phyloP scores from a whole-genome alignment of 2,329 filamentous ascomycete species.

The Xylaria sp. region DNA sequence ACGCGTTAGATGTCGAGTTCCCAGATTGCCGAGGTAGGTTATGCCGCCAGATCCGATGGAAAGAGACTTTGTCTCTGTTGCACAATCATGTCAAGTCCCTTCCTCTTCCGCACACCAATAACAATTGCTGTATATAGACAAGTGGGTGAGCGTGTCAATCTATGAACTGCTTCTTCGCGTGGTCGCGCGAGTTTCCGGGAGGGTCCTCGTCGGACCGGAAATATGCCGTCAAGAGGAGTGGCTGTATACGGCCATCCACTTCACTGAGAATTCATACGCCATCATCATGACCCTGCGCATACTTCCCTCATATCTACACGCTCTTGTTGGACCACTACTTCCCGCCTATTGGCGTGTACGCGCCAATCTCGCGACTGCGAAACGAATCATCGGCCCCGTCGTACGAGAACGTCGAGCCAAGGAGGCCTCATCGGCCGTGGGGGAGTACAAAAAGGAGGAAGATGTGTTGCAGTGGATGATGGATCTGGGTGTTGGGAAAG shows the following conservation, averaged over 20 bases:
- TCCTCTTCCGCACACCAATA: background rate
- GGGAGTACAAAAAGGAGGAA: background rate
- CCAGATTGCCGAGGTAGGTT: slow-evolving; percentile 3
- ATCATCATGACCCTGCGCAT: background rate
- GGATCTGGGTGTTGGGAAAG: background rate
- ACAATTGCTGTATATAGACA: background rate
- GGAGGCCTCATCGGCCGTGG: too few relatives aligned
- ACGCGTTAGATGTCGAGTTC: slow-evolving; percentile 4
- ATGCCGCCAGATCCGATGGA: background rate
- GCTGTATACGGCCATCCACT: too few relatives aligned
- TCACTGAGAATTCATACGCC: background rate
- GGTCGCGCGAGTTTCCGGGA: background rate
- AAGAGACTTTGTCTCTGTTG: background rate
- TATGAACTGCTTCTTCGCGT: background rate
- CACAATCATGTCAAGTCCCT: background rate
- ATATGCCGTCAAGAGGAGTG: too few relatives aligned
- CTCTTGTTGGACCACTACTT: background rate
- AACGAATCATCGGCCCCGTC: too few relatives aligned
- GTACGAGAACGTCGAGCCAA: too few relatives aligned
- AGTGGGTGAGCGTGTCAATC: background rate
- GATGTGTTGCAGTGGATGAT: background rate
- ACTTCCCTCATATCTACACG: background rate
- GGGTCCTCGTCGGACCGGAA: too few relatives aligned
- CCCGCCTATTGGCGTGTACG: too few relatives aligned
- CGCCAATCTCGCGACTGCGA: too few relatives aligned